phyloP scores from a whole-genome alignment of 2,329 filamentous ascomycete species.

The Aspergillus sp. region DNA sequence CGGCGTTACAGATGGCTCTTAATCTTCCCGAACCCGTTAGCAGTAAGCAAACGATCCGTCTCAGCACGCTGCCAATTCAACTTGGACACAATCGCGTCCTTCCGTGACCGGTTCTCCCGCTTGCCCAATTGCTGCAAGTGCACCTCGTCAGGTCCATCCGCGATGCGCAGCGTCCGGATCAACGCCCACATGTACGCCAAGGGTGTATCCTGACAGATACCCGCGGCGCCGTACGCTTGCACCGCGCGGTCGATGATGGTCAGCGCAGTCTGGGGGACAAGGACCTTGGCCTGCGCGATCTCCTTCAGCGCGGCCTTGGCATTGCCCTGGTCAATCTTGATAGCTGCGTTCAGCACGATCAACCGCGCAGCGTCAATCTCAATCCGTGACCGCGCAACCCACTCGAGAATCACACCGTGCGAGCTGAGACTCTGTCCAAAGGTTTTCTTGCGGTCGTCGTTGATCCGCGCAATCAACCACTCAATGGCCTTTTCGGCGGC shows the following conservation, averaged over 20 bases:
- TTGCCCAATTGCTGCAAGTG: slow-evolving; percentile 58
- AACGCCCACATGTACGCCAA: slow-evolving; percentile 75
- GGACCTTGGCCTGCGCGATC: slow-evolving; percentile 91
- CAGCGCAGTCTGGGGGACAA: slow-evolving; percentile 74
- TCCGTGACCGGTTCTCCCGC: slow-evolving; percentile 49
- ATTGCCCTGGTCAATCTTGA: slow-evolving; percentile 84
- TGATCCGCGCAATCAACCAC: slow-evolving; percentile 90
- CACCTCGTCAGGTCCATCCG: slow-evolving; percentile 95
- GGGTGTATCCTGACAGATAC: slow-evolving; percentile 90
- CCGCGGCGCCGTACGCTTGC: slow-evolving; percentile 84
- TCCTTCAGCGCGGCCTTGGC: slow-evolving; percentile 87
- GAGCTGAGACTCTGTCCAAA: slow-evolving; percentile 82
- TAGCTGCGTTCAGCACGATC: slow-evolving; percentile 85
- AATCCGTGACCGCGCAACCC: slow-evolving; percentile 84
- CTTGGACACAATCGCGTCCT: slow-evolving; percentile 37
- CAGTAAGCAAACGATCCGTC: slow-evolving; percentile 30
- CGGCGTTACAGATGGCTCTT: slow-evolving; percentile 28
- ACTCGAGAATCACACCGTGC: slow-evolving; percentile 92
- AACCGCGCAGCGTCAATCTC: slow-evolving; percentile 91
- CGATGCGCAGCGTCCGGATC: slow-evolving; percentile 74
- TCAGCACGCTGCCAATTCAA: slow-evolving; percentile 37
- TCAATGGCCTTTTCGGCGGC: slow-evolving; percentile 86
- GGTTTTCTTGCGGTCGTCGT: slow-evolving; percentile 82
- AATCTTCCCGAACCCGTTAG: slow-evolving; percentile 27
- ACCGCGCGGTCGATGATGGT: slow-evolving; percentile 90